Conservation (phyloP, 257 asterid genomes). For the Ehretia macrophylla region DNA sequence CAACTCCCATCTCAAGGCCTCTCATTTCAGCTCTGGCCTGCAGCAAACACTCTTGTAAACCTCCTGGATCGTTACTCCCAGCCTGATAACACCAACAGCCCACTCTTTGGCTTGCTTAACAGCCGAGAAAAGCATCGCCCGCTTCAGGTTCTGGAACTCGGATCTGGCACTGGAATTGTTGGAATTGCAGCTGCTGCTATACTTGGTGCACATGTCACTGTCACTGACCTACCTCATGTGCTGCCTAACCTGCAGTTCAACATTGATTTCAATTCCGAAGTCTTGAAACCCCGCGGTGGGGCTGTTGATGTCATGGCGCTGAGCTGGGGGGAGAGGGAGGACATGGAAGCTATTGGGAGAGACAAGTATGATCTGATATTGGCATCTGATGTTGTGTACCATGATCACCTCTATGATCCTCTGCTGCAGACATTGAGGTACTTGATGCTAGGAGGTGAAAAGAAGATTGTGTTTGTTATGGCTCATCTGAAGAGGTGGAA, state of each 20-base stretch:
- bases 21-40: slow-evolving; percentile 98
- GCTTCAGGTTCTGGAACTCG: slow-evolving; percentile 76
- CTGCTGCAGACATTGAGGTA: slow-evolving; percentile 49
- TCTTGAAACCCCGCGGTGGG: slow-evolving; percentile 40
- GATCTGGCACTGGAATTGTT: slow-evolving; percentile 87
- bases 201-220: slow-evolving; percentile 64
- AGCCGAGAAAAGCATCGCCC: slow-evolving; percentile 12
- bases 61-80: slow-evolving; percentile 47
- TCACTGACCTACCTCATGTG: slow-evolving; percentile 85
- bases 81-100: slow-evolving; percentile 3
- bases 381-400: slow-evolving; percentile 90
- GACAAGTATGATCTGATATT: slow-evolving; percentile 51
- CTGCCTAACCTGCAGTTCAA: slow-evolving; percentile 62
- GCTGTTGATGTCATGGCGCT: slow-evolving; percentile 44
- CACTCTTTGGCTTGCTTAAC: slow-evolving; percentile 28
- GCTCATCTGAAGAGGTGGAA: slow-evolving; percentile 84
- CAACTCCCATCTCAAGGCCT: slow-evolving; percentile 78
- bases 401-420: slow-evolving; percentile 60
- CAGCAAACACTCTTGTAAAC: slow-evolving; percentile 61
- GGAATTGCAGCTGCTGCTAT: slow-evolving; percentile 87
- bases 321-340: slow-evolving; percentile 57
- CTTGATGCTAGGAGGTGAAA: slow-evolving; percentile 34
- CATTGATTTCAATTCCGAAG: slow-evolving; percentile 49
- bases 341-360: slow-evolving; percentile 58
- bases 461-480: slow-evolving; percentile 52